Evolutionary conservation across 2,329 filamentous ascomycete species (phyloP).

Genomic region (Pezicula radicicola): DNA sequence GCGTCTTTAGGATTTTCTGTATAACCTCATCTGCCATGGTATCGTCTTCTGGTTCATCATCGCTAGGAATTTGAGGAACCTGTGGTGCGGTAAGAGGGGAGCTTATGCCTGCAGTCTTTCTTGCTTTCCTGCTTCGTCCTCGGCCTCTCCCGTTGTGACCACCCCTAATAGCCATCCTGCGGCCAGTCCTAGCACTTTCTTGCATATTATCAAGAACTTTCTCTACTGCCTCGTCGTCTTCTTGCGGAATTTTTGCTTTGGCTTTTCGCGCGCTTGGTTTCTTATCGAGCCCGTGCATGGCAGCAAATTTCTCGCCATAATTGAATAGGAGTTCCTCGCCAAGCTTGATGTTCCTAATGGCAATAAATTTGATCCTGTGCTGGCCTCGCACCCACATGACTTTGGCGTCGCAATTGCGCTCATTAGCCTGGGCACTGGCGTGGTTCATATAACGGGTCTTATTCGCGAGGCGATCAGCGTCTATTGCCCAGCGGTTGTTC

Average conservation of each 20-base stretch:
- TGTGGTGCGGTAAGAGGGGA: neutral
- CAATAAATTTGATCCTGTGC: conserved; percentile 73
- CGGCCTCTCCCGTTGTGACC: conserved; percentile 3
- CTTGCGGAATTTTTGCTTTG: conserved; percentile 10
- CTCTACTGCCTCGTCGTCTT: conserved; percentile 18
- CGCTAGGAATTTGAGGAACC: neutral
- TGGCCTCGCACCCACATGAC: conserved; percentile 73
- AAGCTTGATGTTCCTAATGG: conserved; percentile 60
- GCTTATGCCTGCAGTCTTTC: conserved; percentile 5
- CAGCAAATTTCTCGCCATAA: conserved; percentile 69
- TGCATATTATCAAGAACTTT: conserved; percentile 20
- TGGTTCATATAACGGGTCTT: conserved; percentile 84
- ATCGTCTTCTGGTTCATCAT: no score
- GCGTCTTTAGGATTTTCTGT: neutral
- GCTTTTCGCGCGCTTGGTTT: conserved; percentile 27
- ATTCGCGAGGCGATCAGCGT: conserved; percentile 75
- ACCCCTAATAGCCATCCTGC: conserved; percentile 6
- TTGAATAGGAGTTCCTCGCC: conserved; percentile 82
- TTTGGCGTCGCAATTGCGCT: conserved; percentile 61
- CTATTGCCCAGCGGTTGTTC: conserved; percentile 52
- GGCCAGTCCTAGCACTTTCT: conserved; percentile 10
- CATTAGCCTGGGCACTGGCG: conserved; percentile 57
- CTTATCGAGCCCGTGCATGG: conserved; percentile 45
- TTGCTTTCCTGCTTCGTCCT: conserved; percentile 5
- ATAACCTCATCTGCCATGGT: no score